Conservation (phyloP, 495 filamentous ascomycete genomes). For the Aspergillus coremiiformis region DNA sequence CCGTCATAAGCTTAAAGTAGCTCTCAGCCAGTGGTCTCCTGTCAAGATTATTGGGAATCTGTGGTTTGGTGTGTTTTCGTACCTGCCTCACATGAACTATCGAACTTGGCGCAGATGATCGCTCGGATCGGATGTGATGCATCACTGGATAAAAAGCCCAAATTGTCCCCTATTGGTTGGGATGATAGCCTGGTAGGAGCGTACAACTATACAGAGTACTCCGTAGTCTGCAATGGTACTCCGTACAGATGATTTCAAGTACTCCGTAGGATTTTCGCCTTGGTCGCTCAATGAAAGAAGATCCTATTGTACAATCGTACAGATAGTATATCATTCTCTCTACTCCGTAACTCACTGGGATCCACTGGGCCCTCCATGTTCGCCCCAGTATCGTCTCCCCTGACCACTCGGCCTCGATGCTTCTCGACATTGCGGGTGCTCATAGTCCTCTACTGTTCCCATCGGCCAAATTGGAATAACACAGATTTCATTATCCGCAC, state of each 20-base stretch:
- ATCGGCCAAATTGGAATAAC: conserved; percentile 61
- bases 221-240: too few relatives aligned
- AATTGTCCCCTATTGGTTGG: background rate
- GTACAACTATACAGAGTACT: background rate
- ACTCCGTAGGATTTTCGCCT: background rate
- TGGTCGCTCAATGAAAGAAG: background rate
- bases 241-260: background rate
- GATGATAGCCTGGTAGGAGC: background rate
- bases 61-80: background rate
- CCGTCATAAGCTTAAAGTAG: background rate
- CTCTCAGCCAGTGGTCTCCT: background rate
- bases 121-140: background rate
- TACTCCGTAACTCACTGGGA: background rate
- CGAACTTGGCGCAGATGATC: conserved; percentile 10
- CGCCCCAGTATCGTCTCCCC: conserved; percentile 35
- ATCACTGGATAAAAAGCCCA: background rate
- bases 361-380: background rate
- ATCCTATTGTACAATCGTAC: too few relatives aligned
- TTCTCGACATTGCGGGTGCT: conserved; percentile 42
- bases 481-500: conserved; percentile 52
- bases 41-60: background rate
- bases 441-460: conserved; percentile 47
- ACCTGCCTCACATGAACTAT: conserved; percentile 4
- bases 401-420: conserved; percentile 15
- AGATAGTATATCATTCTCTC: background rate